Base-by-base conservation (phyloP, 805 yeast genomes). In the Candida tallmaniae region DNA sequence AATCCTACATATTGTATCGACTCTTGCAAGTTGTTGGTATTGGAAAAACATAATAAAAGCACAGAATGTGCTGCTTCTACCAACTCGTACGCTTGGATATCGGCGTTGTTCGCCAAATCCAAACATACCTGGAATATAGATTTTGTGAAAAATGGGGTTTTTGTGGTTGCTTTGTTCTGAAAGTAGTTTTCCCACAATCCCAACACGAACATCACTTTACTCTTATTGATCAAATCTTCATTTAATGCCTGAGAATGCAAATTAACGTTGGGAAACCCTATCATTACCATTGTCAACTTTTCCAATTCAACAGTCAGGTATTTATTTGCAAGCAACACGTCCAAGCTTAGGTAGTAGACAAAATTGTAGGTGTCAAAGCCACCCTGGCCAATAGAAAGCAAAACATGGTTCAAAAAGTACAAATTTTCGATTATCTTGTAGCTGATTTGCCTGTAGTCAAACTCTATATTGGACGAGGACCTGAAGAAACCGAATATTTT, bases 51-150 rank as follows among this genome's bases (percentile, higher is more conserved):
- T 8, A 60, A 50, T 22, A 66, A 47, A 13, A 66, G 40, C 1
- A 80, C 81, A 0, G 87, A 77, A 50, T 83, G 90, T 1, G 78
- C 65, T 0, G 80, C 74, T 48, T 83, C 90, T 8, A 78, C 54
- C 4, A 76, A 44, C 2, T 50, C 57, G 17, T 42, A 24, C n/a
- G 50, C 49, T 4, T 29, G 26, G 14, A 58, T 45, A 23, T 35
- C 40, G 1, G 35, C 40, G 31, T 57, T 50, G 26, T 51, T 50
- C 16, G 56, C 66, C 23, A 71, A 44, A 21, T 55, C 53, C 21
- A 61, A 50, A 15, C 70, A 56, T 1, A 62, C 43, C 6, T 57
- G 51, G 35, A 50, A 56, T 9, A 66, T 52, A 16, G 42, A 45
- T n/a, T 42, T 29, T 4, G 44, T 44, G 29, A 55, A 64, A 1